Evolutionary conservation across 352 stramenopile species (phyloP), one percentile per base, ranked within the genome.

Genomic region (Globisporangium solare): DNA sequence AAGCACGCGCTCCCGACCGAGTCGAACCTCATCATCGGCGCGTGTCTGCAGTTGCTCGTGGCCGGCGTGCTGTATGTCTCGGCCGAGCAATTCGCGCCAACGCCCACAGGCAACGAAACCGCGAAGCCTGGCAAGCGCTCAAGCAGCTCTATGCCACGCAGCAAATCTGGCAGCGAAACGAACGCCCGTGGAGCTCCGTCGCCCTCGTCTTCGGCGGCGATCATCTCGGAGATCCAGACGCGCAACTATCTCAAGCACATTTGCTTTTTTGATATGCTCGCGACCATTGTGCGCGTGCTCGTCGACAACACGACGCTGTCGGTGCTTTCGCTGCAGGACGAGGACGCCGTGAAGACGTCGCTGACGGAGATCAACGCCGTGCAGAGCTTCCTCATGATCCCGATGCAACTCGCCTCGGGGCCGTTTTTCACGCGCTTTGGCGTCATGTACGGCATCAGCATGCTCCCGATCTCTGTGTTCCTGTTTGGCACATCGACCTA

Each of bases 311-410:
- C 72, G 39, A 92, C 80, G 56, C 60, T 94, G 6, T 83, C 84
- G 8, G 74, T 92, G 13, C 68, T 94, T 7, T 89, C 82, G 20
- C 60, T 74, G 12, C 79, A 90, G 43, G 66, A 73, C 4, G 83
- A 93, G 40, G 71, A 83, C 24, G 58, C 77, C 1, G 78, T 93
- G 45, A 92, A 94, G 49, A 66, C 72, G 1, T 90, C 83, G 21
- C 64, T 94, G 46, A 85, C 82, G 0, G 66, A 66, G 50, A 87
- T 94, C 53, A 94, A 92, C 58, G 81, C 80, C n/a, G 58, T 90
- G 15, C 85, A 94, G 58, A 94, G 85, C 54, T 79, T 92, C 24
- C 64, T 94, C 21, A 94, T 94, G 85, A 92, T 94, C 52, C 85
- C 85, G 14, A 77, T 94, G 68, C 85, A 94, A 47, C 53, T 93